Percentiles rank a stretch among this genome's conserved stretches.
Conservation (phyloP, 2,329 filamentous ascomycete genomes). For the Diatrype stigma region DNA sequence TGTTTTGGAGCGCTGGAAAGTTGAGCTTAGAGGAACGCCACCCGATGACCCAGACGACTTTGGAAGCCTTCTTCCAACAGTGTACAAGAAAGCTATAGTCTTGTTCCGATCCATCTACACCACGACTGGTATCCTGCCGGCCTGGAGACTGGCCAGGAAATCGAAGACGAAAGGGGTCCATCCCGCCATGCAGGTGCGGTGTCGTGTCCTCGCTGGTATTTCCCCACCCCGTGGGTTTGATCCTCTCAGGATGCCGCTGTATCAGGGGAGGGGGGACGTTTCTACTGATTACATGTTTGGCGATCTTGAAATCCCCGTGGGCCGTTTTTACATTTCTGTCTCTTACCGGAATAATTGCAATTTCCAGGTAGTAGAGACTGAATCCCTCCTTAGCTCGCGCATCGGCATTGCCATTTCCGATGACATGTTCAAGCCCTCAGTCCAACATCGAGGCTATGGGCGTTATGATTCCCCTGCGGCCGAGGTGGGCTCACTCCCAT, state of each 20-base stretch:
- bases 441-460: constrained; percentile 51
- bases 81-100: constrained; percentile 97
- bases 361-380: constrained; percentile 87
- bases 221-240: constrained; percentile 56
- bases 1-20: constrained; percentile 84
- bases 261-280: constrained; percentile 57
- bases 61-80: constrained; percentile 66
- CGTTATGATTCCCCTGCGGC: constrained; percentile 31
- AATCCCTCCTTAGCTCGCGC: constrained; percentile 83
- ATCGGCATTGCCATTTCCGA: constrained; percentile 85
- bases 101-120: constrained; percentile 87
- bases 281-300: constrained; percentile 77
- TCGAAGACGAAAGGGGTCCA: constrained; percentile 67
- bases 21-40: constrained; percentile 68
- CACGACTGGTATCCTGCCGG: constrained; percentile 75
- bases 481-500: constrained; percentile 73
- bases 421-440: constrained; percentile 76
- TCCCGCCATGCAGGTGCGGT: constrained; percentile 68
- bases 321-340: constrained; percentile 75
- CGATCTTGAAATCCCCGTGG: constrained; percentile 80
- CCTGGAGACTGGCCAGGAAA: constrained; percentile 77
- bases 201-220: constrained; percentile 68
- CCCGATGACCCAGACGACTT: constrained; percentile 51
- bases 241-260: constrained; percentile 66
- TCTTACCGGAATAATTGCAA: constrained; percentile 84